Percentiles rank a stretch among this genome's conserved stretches.
These are phyloP conservation scores for Alternaria brassicicola DNA, from an alignment of 2,329 filamentous ascomycete species.

Conservation along the genomic window DNA sequence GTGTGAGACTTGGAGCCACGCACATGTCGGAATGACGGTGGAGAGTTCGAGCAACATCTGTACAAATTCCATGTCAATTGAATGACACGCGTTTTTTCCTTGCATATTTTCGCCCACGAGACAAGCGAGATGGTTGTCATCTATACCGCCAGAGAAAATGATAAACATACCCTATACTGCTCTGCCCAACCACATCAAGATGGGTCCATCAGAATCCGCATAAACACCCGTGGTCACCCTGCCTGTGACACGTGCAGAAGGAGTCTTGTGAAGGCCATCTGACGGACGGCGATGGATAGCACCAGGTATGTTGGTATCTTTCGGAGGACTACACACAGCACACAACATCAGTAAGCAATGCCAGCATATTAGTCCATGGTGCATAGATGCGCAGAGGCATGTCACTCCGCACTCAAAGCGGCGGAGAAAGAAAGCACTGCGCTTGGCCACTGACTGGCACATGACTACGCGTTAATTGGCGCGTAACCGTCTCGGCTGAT, in stretches of 20 bases:
- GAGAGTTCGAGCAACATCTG: background rate
- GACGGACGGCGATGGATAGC: background rate
- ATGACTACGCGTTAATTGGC: slow-evolving; percentile 27
- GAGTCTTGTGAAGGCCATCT: background rate
- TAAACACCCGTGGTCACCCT: background rate
- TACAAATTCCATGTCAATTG: slow-evolving; percentile 6
- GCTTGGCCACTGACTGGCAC: slow-evolving; percentile 10
- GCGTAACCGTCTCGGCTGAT: slow-evolving; percentile 20
- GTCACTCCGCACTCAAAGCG: background rate
- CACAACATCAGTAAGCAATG: background rate
- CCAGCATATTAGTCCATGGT: background rate
- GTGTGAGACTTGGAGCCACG: background rate
- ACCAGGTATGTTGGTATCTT: background rate
- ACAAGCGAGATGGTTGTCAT: background rate
- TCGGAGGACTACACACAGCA: background rate
- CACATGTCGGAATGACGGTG: background rate
- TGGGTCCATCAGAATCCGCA: background rate
- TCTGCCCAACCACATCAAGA: background rate
- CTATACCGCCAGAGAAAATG: background rate
- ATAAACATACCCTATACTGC: background rate
- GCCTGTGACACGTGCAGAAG: background rate
- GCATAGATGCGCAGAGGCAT: background rate
- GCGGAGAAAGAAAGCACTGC: slow-evolving; percentile 1
- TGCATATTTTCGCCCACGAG: background rate
- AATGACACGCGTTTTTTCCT: slow-evolving; percentile 1